Percentiles rank a stretch among this genome's conserved stretches.
Conservation (phyloP, 148 eudicot species). For the Linanthus parryae region DNA sequence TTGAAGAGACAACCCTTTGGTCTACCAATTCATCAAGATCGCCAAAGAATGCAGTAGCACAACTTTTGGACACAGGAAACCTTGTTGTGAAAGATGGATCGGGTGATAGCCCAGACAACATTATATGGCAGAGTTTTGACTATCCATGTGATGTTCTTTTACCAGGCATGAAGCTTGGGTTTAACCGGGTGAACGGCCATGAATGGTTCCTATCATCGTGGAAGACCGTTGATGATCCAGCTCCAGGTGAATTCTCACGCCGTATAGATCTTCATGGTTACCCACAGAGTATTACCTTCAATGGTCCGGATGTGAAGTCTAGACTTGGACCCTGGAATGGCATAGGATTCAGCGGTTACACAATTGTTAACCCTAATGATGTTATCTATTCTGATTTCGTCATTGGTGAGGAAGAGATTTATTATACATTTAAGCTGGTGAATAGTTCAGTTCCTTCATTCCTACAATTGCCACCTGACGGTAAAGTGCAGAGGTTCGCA, state of each 20-base stretch:
- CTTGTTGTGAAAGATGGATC: conserved; percentile 21
- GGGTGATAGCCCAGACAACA: conserved; percentile 10
- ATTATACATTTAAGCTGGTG: conserved; percentile 2
- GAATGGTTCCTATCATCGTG: conserved; percentile 19
- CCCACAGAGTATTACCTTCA: conserved; percentile 17
- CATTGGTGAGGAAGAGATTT: conserved; percentile 11
- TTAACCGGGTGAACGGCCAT: conserved; percentile 10
- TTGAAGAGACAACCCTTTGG: background rate
- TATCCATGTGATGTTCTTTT: conserved; percentile 19
- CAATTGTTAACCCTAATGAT: conserved; percentile 7
- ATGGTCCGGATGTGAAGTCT: background rate
- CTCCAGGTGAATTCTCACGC: conserved; percentile 18
- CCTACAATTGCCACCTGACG: conserved; percentile 11
- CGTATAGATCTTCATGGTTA: conserved; percentile 18
- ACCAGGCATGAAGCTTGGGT: conserved; percentile 28
- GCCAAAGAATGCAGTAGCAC: conserved; percentile 13
- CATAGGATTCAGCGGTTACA: conserved; percentile 8
- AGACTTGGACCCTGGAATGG: conserved; percentile 32
- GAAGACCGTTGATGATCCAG: conserved; percentile 30
- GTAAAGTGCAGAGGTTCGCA: conserved; percentile 14
- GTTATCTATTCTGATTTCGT: conserved; percentile 8
- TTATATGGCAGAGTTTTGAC: conserved; percentile 35
- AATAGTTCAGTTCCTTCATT: conserved; percentile 9
- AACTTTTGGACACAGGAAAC: conserved; percentile 29
- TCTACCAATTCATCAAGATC: conserved; percentile 13